phyloP scores from a whole-genome alignment of 345 rosid genomes.

The Populus davidiana region DNA sequence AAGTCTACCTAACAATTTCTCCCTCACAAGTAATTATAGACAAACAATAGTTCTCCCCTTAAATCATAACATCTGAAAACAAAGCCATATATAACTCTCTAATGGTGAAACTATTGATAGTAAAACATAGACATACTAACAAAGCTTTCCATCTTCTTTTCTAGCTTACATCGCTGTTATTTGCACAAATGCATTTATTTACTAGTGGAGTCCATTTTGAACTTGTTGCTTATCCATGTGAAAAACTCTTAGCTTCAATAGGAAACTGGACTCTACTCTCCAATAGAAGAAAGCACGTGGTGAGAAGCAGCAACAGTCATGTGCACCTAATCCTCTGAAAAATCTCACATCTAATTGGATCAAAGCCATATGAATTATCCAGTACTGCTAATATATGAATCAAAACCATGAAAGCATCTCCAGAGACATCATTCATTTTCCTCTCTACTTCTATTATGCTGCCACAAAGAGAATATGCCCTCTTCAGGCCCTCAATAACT shows the following conservation, averaged over 20 bases:
- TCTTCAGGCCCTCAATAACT: not conserved
- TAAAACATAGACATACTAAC: not conserved
- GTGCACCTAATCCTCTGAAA: not conserved
- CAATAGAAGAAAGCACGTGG: not conserved
- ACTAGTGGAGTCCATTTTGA: not conserved
- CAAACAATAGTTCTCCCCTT: not conserved
- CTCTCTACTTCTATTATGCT: not conserved
- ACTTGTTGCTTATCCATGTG: not conserved
- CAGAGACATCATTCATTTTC: not conserved
- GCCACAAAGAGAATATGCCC: not conserved
- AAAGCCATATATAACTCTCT: not conserved
- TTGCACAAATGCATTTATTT: not conserved
- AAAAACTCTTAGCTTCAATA: not conserved
- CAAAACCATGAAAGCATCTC: not conserved
- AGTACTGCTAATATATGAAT: not conserved
- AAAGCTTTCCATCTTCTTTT: not conserved
- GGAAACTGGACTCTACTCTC: not conserved
- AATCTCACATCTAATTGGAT: not conserved
- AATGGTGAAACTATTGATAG: not conserved
- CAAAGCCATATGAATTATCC: not conserved
- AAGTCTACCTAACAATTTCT: not conserved
- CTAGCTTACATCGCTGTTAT: not conserved
- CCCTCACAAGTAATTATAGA: not conserved
- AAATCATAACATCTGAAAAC: not conserved
- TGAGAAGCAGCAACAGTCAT: not conserved